phyloP scores from a whole-genome alignment of 305 asterid genomes.

The Solanum hybrid region DNA sequence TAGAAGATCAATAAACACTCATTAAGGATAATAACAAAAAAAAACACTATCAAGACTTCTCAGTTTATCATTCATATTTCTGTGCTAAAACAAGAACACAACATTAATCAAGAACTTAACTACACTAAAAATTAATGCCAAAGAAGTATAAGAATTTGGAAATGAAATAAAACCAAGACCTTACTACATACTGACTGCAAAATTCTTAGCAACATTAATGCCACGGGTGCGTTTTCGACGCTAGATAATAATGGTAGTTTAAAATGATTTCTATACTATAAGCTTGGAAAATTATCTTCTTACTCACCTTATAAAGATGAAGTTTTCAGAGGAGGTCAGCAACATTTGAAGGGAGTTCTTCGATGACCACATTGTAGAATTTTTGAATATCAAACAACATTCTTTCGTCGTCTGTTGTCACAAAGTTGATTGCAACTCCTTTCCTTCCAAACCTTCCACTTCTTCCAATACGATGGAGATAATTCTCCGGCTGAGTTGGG shows the following conservation, averaged over 20 bases:
- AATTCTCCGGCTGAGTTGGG: slow-evolving; percentile 25
- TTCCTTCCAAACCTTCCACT: slow-evolving; percentile 22
- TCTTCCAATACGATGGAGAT: slow-evolving; percentile 23
- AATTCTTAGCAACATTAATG: background rate
- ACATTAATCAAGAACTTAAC: background rate
- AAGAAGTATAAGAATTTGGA: background rate
- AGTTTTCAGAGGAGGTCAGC: slow-evolving; percentile 14
- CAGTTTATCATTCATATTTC: background rate
- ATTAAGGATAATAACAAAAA: background rate
- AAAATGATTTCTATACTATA: background rate
- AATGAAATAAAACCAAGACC: background rate
- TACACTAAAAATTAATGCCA: background rate
- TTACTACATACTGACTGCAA: background rate
- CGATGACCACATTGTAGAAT: slow-evolving; percentile 21
- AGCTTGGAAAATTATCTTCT: background rate
- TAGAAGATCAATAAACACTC: background rate
- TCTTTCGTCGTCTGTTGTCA: slow-evolving; percentile 23
- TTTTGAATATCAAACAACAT: slow-evolving; percentile 24
- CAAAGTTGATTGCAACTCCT: slow-evolving; percentile 26
- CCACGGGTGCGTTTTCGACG: background rate
- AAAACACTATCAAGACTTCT: background rate
- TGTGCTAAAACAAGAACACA: background rate
- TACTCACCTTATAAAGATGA: background rate
- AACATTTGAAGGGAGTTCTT: slow-evolving; percentile 25
- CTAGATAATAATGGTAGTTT: background rate